These are phyloP conservation scores for Rhipidocladum racemiflorum DNA, from an alignment of 176 grass and related monocot genomes.

Conservation along the genomic window DNA sequence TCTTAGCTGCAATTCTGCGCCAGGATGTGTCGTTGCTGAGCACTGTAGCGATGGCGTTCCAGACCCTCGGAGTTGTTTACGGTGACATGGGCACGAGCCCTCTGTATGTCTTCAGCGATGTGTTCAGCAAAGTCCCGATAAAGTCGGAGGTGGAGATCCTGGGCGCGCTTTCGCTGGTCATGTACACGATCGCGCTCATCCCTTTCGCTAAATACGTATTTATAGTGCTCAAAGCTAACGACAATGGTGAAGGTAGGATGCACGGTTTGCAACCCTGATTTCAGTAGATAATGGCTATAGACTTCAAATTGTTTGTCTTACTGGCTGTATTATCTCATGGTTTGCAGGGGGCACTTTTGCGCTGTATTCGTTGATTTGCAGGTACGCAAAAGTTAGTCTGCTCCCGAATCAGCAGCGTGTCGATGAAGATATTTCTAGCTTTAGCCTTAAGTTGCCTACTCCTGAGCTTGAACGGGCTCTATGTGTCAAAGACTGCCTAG, in stretches of 20 bases:
- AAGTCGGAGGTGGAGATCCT: constrained; percentile 84
- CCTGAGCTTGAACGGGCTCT: constrained; percentile 87
- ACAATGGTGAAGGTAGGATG: constrained; percentile 80
- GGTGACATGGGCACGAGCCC: constrained; percentile 98
- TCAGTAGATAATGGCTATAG: background rate
- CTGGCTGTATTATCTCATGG: background rate
- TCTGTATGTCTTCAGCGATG: constrained; percentile 93
- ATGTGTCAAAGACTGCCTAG: constrained; percentile 74
- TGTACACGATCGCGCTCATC: constrained; percentile 90
- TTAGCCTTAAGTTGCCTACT: constrained; percentile 84
- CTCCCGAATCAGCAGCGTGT: constrained; percentile 89
- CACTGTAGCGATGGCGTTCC: constrained; percentile 84
- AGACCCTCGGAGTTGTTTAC: constrained; percentile 93
- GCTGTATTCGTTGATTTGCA: constrained; percentile 88
- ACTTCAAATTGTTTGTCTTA: background rate
- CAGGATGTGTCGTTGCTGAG: constrained; percentile 71
- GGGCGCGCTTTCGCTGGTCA: constrained; percentile 85
- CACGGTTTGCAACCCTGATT: constrained; percentile 4
- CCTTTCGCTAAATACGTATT: constrained; percentile 89
- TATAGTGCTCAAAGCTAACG: constrained; percentile 94
- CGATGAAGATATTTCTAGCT: constrained; percentile 91
- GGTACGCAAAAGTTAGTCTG: constrained; percentile 89
- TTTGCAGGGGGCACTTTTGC: constrained; percentile 88
- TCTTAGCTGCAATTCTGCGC: constrained; percentile 3
- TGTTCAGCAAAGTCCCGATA: constrained; percentile 96